A percentile compares a stretch with the other conserved stretches of the same genome.
phyloP scores from a whole-genome alignment of 1,284 basidiomycete species.

The Apiotrichum porosum region DNA sequence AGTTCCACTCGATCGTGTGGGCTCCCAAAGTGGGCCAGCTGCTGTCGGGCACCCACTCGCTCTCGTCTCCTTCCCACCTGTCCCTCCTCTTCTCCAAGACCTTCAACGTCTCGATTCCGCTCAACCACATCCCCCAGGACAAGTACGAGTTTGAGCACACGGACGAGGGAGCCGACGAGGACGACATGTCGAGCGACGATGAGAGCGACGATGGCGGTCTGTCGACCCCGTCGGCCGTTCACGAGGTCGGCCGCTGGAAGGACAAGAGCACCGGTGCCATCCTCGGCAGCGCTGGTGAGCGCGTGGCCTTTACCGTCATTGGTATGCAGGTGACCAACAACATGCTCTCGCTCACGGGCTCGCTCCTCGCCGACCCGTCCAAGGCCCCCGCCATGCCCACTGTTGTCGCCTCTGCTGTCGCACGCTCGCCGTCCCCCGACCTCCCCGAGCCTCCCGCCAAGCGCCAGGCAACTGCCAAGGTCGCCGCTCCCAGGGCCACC shows the following conservation, averaged over 20 bases:
- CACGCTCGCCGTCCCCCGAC: conserved; percentile 25
- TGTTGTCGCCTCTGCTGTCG: conserved; percentile 4
- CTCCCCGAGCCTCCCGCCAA: conserved; percentile 18
- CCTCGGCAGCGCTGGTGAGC: conserved; percentile 67
- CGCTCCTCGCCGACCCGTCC: conserved; percentile 80
- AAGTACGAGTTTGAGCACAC: conserved; percentile 82
- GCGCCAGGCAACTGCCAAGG: background rate
- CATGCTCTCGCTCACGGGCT: conserved; percentile 89
- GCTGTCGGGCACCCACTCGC: conserved; percentile 75
- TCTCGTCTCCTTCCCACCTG: conserved; percentile 90
- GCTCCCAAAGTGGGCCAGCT: conserved; percentile 78
- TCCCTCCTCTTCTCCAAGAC: conserved; percentile 87
- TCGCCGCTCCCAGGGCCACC: conserved; percentile 3
- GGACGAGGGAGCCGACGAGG: conserved; percentile 19
- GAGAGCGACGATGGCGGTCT: conserved; percentile 33
- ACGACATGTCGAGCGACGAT: conserved; percentile 26
- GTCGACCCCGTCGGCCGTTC: conserved; percentile 23
- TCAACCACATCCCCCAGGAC: conserved; percentile 78
- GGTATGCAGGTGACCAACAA: conserved; percentile 89
- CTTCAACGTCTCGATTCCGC: conserved; percentile 95
- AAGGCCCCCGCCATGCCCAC: conserved; percentile 56
- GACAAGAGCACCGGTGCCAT: conserved; percentile 64
- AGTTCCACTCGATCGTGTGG: conserved; percentile 85
- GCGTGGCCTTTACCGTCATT: conserved; percentile 81
- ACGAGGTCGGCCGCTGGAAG: conserved; percentile 68